Percentiles rank a stretch among this genome's conserved stretches.
These are phyloP conservation scores for Thielaviopsis populi DNA, from an alignment of 2,329 filamentous ascomycete genomes.

Conservation along the genomic window DNA sequence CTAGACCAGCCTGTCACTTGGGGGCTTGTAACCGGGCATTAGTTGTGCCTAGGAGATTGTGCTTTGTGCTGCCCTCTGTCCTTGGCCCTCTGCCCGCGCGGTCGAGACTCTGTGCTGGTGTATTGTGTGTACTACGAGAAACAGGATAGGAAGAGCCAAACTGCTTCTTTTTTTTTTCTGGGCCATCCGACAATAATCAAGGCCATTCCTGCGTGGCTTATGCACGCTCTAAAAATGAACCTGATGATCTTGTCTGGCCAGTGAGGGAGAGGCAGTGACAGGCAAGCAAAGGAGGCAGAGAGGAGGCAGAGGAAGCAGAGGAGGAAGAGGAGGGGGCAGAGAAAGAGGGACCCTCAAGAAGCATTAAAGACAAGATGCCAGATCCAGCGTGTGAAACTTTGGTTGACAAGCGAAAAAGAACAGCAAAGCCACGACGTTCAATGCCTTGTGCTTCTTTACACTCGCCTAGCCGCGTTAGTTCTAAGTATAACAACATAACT, in stretches of 20 bases:
- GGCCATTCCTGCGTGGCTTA: background rate
- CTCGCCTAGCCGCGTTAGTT: conserved; percentile 4
- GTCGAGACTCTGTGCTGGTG: no score
- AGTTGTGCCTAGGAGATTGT: no score
- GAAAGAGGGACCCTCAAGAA: background rate
- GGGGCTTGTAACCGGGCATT: no score
- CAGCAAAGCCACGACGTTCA: background rate
- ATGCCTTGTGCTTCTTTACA: conserved; percentile 1
- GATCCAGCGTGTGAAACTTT: background rate
- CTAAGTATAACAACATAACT: conserved; percentile 2
- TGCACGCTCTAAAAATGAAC: conserved; percentile 1
- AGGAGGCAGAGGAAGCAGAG: background rate
- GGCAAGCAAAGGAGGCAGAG: background rate
- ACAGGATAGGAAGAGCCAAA: background rate
- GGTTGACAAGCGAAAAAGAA: background rate
- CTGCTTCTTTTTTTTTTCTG: background rate
- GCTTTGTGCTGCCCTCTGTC: no score
- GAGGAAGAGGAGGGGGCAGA: background rate
- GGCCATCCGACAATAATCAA: background rate
- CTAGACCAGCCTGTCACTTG: no score
- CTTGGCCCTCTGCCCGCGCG: no score
- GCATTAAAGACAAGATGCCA: conserved; percentile 1
- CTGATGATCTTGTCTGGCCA: background rate
- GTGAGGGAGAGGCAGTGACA: background rate
- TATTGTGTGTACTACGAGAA: background rate